A percentile compares a stretch with the other conserved stretches of the same genome.
phyloP scores from a whole-genome alignment of 2,329 filamentous ascomycete species.

The Penicillium sp. region DNA sequence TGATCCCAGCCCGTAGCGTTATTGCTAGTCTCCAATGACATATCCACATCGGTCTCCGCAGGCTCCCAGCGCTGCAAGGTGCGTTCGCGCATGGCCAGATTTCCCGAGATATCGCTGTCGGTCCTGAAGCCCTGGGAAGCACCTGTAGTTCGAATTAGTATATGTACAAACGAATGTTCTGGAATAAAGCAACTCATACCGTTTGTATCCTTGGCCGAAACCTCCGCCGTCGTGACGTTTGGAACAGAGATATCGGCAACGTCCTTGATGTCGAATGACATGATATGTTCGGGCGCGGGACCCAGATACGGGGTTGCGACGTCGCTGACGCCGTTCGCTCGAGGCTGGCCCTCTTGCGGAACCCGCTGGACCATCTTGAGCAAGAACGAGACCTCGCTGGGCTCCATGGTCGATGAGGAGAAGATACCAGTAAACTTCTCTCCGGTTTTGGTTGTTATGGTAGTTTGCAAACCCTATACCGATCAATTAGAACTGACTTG shows the following conservation, averaged over 20 bases:
- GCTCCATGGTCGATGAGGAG: slow-evolving; percentile 53
- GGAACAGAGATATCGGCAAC: slow-evolving; percentile 54
- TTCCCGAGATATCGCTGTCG: slow-evolving; percentile 80
- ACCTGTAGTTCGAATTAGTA: slow-evolving; percentile 47
- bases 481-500: slow-evolving; percentile 5
- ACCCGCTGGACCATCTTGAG: slow-evolving; percentile 64
- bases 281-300: slow-evolving; percentile 46
- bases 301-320: slow-evolving; percentile 41
- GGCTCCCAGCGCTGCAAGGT: slow-evolving; percentile 79
- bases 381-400: slow-evolving; percentile 52
- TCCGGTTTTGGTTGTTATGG: slow-evolving; percentile 57
- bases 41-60: slow-evolving; percentile 59
- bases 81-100: slow-evolving; percentile 65
- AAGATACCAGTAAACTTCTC: slow-evolving; percentile 61
- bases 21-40: slow-evolving; percentile 64
- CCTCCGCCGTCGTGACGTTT: slow-evolving; percentile 52
- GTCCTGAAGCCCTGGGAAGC: slow-evolving; percentile 69
- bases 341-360: slow-evolving; percentile 35
- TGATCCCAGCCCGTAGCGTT: slow-evolving; percentile 72
- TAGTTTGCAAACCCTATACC: slow-evolving; percentile 53
- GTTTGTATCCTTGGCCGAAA: slow-evolving; percentile 53
- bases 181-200: slow-evolving; percentile 42
- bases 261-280: slow-evolving; percentile 62
- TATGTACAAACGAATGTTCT: neutral
- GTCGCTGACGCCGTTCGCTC: slow-evolving; percentile 44